Evolutionary conservation across 2,329 filamentous ascomycete species (phyloP).

Genomic region (Fusarium sp.): DNA sequence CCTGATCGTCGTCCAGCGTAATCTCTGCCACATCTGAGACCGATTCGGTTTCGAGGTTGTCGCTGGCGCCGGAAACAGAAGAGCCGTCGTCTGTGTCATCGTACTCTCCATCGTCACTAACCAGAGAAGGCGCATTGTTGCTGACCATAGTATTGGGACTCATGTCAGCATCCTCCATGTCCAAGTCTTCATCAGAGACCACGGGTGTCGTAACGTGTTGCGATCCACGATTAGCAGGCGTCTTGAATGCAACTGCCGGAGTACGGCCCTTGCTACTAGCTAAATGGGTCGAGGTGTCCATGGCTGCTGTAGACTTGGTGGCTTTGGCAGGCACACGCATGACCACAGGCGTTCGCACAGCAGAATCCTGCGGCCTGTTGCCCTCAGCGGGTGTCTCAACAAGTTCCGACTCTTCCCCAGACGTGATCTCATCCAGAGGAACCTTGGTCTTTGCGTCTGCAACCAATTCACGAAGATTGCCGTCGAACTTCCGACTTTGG

Average conservation of each 20-base stretch:
- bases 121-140: conserved; percentile 81
- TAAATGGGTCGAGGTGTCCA: conserved; percentile 57
- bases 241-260: conserved; percentile 55
- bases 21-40: conserved; percentile 72
- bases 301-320: conserved; percentile 61
- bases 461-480: conserved; percentile 69
- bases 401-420: conserved; percentile 66
- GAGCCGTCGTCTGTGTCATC: conserved; percentile 76
- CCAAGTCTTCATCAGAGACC: conserved; percentile 59
- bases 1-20: conserved; percentile 67
- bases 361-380: conserved; percentile 24
- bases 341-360: conserved; percentile 54
- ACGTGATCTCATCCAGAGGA: conserved; percentile 61
- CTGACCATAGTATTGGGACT: conserved; percentile 76
- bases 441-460: conserved; percentile 67
- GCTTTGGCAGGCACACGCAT: conserved; percentile 70
- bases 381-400: conserved; percentile 31
- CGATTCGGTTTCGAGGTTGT: conserved; percentile 67
- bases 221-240: conserved; percentile 46
- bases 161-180: conserved; percentile 68
- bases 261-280: conserved; percentile 67
- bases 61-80: conserved; percentile 67
- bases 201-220: conserved; percentile 36
- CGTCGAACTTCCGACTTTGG: conserved; percentile 68
- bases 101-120: conserved; percentile 84